Conservation (phyloP, 2,329 filamentous ascomycete genomes). For the Biscogniauxia sp. region DNA sequence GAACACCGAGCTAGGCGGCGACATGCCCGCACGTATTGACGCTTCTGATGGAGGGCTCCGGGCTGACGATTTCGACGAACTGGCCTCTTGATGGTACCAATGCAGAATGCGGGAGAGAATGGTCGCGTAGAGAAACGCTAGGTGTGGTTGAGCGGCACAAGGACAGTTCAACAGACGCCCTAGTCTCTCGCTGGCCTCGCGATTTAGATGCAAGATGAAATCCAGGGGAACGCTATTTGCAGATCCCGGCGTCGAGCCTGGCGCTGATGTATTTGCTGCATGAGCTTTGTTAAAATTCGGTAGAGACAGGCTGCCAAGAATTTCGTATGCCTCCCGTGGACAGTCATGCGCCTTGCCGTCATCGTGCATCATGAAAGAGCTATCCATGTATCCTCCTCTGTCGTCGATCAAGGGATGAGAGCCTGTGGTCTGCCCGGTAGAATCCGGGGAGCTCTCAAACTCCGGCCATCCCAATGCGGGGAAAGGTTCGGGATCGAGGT, state of each 20-base stretch:
- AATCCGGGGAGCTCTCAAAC: conserved; percentile 4
- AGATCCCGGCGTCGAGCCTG: not conserved
- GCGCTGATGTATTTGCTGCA: not conserved
- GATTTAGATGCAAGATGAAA: conserved; percentile 23
- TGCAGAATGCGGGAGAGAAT: conserved; percentile 24
- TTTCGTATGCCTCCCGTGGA: conserved; percentile 12
- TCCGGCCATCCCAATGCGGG: conserved; percentile 5
- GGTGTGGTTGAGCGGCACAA: conserved; percentile 20
- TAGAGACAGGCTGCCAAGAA: conserved; percentile 11
- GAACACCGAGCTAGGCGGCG: not conserved
- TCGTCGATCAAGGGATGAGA: conserved; percentile 5
- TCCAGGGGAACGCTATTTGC: conserved; percentile 17
- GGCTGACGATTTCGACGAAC: conserved; percentile 5
- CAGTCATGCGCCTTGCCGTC: conserved; percentile 5
- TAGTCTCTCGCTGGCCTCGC: conserved; percentile 25
- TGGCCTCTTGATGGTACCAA: conserved; percentile 25
- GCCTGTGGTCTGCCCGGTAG: conserved; percentile 2
- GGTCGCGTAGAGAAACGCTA: conserved; percentile 25
- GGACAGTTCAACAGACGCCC: conserved; percentile 20
- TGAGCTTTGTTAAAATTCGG: conserved; percentile 1
- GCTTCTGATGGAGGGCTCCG: not conserved
- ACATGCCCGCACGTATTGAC: not conserved
- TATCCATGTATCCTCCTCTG: conserved; percentile 1
- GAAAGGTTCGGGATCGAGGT: conserved; percentile 5
- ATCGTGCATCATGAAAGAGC: conserved; percentile 3